Base-by-base conservation (phyloP, 352 stramenopile genomes). In the Phytophthora pseudosyringae region DNA sequence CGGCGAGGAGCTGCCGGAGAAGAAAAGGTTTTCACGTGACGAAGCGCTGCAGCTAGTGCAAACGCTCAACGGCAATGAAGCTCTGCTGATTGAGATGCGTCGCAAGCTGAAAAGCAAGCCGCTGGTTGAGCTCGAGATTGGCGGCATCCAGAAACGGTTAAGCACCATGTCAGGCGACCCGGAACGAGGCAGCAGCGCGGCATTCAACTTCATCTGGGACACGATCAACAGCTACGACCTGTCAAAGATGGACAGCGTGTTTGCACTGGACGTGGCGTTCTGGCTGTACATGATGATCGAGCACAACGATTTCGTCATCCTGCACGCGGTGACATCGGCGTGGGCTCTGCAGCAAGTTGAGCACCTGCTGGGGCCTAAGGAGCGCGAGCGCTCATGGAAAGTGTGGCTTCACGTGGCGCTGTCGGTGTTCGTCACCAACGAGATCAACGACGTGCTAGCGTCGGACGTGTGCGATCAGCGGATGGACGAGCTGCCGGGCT, bases 271-370 rank as follows among this genome's bases (percentile, higher is more conserved):
- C 33, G 26, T 81, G 6, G 54, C 52, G 3, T 46, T 81, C n/a
- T 81, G 73, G 73, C 40, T 78, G 47, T 81, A 75, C 46, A 45
- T 58, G 56, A 73, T 74, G 60, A 68, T 78, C 36, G 56, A 73
- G 43, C 49, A 73, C 52, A 78, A 78, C 40, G 69, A 81, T 49
- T 81, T 78, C 21, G 73, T 78, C 16, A 67, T 81, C 12, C 31
- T 78, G 26, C 73, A 81, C 36, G 73, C 59, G 7, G 62, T 81
- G 31, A 78, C 69, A 31, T 78, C 73, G 21, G 69, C 73, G 29
- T 78, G 73, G 73, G 52, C 65, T 52, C 21, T 81, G 18, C 59
- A 78, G 31, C 69, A 81, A 43, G 43, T 78, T 25, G 73, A 81
- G 21, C 48, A 76, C 18, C 45, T 81, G 31, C 53, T 81, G 3